Evolutionary conservation across 2,329 filamentous ascomycete species (phyloP), one percentile per base, ranked within the genome.

Genomic region (Stachybotrys echinatus): DNA sequence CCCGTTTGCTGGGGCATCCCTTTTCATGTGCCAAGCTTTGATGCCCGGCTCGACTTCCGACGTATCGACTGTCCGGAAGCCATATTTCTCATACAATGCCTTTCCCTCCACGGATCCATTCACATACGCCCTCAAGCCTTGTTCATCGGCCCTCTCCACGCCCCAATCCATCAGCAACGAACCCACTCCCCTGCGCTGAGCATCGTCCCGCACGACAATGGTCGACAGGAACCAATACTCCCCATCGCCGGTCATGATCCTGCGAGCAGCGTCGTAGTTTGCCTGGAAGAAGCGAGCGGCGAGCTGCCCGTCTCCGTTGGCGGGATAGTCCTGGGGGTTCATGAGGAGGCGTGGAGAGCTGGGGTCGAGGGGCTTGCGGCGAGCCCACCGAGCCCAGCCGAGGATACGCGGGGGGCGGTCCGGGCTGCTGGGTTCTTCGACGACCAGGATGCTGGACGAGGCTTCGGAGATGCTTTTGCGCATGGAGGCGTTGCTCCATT

Each of bases 231-330:
- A 69, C 62, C 70, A 69, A 44, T 59, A 55, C 27, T 34, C 27
- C 6, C 50, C 53, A 1, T 55, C 56, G 3, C 52, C 57, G 7
- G 52, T 58, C 51, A 70, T 60, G 38, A 66, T 43, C 12, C 57
- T 50, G 6, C 34, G 40, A 18, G 54, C 52, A 2, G 54, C 60
- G 31, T 61, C 56, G 38, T 50, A 50, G 20, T 64, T 66, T 5
- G 53, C 54, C 48, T 64, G 62, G 47, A 77, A 76, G 61, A 77
- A 77, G 6, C 58, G 45, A 10, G 63, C 59, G 1, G 69, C 73
- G 12, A 72, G 56, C 23, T 56, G 56, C 43, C 58, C 65, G 21
- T 66, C 57, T 12, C 61, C 59, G 4, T 49, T 46, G 10, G 55
- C 48, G 6, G 62, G 59, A 43, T 58, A 65, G 14, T 61, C 40